Percentiles rank a stretch among this genome's conserved stretches.
Evolutionary conservation across 176 grass and related monocot species (phyloP).

Genomic region (Zoysia japonica): DNA sequence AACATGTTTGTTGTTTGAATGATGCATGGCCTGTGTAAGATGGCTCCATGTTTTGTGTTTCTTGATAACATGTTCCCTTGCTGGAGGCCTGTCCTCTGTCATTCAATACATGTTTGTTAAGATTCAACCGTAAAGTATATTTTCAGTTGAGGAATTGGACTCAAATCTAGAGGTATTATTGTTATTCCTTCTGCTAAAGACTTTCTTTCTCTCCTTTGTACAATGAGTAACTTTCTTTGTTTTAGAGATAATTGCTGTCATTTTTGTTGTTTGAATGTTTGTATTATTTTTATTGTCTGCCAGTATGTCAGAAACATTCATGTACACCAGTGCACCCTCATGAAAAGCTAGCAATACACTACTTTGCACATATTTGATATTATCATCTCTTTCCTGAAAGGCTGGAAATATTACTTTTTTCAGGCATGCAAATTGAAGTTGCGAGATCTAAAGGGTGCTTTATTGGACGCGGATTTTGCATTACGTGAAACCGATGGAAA

Average conservation of each 20-base stretch:
- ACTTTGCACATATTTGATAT: not conserved
- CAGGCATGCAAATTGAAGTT: slow-evolving; percentile 98
- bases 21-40: slow-evolving; percentile 17
- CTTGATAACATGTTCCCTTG: slow-evolving; percentile 20
- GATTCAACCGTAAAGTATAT: not conserved
- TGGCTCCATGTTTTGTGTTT: not conserved
- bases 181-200: slow-evolving; percentile 8
- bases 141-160: slow-evolving; percentile 14
- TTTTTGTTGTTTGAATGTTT: not conserved
- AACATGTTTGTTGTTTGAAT: not conserved
- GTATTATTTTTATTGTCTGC: not conserved
- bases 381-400: slow-evolving; percentile 29
- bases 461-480: slow-evolving; percentile 98
- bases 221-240: slow-evolving; percentile 7
- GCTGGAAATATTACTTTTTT: slow-evolving; percentile 12
- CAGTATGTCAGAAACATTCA: not conserved
- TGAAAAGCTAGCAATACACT: not conserved
- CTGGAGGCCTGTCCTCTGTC: not conserved
- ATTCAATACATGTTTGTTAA: not conserved
- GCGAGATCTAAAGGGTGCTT: slow-evolving; percentile 81
- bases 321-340: not conserved
- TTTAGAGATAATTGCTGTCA: not conserved
- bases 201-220: not conserved
- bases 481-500: slow-evolving; percentile 91
- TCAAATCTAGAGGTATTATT: not conserved